A percentile compares a stretch with the other conserved stretches of the same genome.
phyloP scores from a whole-genome alignment of 2,329 filamentous ascomycete species.

The Stachybotrys elegans region DNA sequence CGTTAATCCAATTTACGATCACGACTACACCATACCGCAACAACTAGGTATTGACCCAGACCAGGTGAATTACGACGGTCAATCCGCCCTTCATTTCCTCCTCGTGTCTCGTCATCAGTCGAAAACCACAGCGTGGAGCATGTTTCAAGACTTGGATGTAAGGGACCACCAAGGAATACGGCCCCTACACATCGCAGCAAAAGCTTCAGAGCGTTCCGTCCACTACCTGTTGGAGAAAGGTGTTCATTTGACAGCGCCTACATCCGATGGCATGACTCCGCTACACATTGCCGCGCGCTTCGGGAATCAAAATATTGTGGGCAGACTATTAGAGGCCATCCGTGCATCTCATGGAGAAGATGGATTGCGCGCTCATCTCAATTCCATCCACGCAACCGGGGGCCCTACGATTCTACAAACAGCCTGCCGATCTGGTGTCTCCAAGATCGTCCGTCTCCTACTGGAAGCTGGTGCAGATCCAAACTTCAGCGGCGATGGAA shows the following conservation, averaged over 20 bases:
- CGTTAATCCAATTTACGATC: too few species aligned
- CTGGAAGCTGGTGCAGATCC: constrained; percentile 18
- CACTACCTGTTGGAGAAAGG: constrained; percentile 28
- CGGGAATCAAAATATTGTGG: constrained; percentile 27
- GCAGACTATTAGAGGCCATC: constrained; percentile 17
- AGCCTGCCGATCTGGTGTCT: constrained; percentile 18
- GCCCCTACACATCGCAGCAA: constrained; percentile 18
- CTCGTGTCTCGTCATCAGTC: background rate
- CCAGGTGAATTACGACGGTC: constrained; percentile 11
- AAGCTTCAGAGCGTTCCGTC: constrained; percentile 13
- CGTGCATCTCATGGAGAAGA: background rate
- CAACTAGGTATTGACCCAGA: too few species aligned
- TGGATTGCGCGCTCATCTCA: background rate
- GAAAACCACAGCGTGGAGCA: constrained; percentile 7
- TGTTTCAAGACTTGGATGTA: background rate
- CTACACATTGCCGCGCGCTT: constrained; percentile 33
- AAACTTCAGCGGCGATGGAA: background rate
- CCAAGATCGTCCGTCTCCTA: constrained; percentile 20
- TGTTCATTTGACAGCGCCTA: constrained; percentile 24
- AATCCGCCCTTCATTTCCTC: constrained; percentile 16
- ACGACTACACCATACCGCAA: too few species aligned
- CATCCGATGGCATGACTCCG: constrained; percentile 27
- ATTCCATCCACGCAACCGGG: background rate
- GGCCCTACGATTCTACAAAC: constrained; percentile 15
- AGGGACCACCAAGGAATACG: constrained; percentile 11